Conservation (phyloP, 257 asterid species). For the Euphrasia confusa region DNA sequence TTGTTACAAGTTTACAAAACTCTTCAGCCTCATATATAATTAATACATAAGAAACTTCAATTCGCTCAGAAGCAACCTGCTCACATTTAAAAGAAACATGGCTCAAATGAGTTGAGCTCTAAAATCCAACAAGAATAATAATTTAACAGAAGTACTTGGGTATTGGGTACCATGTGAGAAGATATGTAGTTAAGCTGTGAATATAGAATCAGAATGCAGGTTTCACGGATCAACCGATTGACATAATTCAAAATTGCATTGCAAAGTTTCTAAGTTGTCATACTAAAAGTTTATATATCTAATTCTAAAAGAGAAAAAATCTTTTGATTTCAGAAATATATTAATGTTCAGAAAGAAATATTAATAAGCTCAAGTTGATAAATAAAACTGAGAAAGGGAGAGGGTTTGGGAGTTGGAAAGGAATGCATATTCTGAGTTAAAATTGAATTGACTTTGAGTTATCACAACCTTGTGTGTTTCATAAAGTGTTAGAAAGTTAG, state of each 20-base stretch:
- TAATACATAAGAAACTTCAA: slow-evolving; percentile 53
- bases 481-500: not conserved
- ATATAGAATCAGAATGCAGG: slow-evolving; percentile 3
- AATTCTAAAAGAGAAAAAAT: not conserved
- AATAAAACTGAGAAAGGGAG: not conserved
- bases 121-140: slow-evolving; percentile 4
- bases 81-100: slow-evolving; percentile 24
- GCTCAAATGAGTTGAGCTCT: slow-evolving; percentile 8
- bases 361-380: not conserved
- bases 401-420: not conserved
- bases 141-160: slow-evolving; percentile 14
- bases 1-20: slow-evolving; percentile 62
- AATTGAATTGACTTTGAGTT: slow-evolving; percentile 7
- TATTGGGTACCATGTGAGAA: not conserved
- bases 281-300: not conserved
- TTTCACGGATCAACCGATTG: slow-evolving; percentile 8
- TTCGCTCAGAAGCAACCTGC: slow-evolving; percentile 53
- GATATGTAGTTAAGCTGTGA: slow-evolving; percentile 12
- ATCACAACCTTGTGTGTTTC: not conserved
- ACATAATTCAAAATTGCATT: slow-evolving; percentile 1
- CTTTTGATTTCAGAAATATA: not conserved
- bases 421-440: not conserved
- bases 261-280: not conserved
- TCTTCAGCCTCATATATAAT: slow-evolving; percentile 84
- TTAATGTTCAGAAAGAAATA: not conserved